Evolutionary conservation across 495 filamentous ascomycete genomes (phyloP).

Genomic region (Neurospora cerealis): DNA sequence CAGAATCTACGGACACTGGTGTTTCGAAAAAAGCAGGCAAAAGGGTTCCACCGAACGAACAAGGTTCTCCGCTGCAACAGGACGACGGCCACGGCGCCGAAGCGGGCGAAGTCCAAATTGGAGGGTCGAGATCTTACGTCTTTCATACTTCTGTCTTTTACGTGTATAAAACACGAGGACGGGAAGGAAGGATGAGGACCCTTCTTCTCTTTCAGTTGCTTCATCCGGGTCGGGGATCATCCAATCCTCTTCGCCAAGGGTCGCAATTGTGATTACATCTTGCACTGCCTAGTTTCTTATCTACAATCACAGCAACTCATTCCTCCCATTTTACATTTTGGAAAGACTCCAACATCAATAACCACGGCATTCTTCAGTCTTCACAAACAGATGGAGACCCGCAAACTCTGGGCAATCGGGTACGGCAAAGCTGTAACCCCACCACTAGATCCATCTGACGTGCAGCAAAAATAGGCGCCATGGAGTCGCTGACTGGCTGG

Average conservation of each 20-base stretch:
- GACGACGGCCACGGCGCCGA: background rate
- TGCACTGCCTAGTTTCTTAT: background rate
- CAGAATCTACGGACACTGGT: background rate
- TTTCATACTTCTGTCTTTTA: background rate
- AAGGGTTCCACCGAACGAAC: background rate
- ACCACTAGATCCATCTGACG: background rate
- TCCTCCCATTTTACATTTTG: background rate
- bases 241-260: background rate
- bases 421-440: background rate
- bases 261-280: background rate
- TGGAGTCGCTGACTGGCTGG: background rate
- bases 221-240: background rate
- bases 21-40: background rate
- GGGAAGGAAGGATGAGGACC: background rate
- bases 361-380: background rate
- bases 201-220: background rate
- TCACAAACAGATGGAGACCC: background rate
- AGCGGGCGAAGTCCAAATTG: background rate
- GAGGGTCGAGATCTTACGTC: background rate
- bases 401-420: background rate
- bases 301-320: background rate
- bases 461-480: background rate
- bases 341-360: background rate
- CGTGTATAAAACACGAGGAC: background rate
- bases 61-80: background rate